These are phyloP conservation scores for Fusarium equiseti DNA, from an alignment of 2,329 filamentous ascomycete genomes.

Conservation along the genomic window DNA sequence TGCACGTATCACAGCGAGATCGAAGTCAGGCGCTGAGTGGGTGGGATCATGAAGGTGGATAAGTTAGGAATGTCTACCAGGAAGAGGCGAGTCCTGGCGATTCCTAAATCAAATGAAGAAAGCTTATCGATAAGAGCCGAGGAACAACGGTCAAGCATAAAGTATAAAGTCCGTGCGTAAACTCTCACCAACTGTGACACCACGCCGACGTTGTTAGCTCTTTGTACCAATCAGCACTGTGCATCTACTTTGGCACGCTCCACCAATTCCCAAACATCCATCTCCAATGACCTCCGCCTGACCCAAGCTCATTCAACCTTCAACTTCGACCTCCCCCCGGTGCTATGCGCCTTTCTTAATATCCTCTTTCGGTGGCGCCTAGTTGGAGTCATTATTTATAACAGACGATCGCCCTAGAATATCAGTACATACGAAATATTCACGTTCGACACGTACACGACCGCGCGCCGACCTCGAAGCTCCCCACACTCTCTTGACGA, in stretches of 20 bases:
- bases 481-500: constrained; percentile 8
- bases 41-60: constrained; percentile 7
- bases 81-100: constrained; percentile 42
- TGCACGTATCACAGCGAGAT: neutral
- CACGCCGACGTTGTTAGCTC: accelerated
- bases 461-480: constrained; percentile 21
- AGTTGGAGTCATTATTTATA: constrained; percentile 27
- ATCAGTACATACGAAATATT: neutral
- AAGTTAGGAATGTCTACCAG: constrained; percentile 15
- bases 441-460: constrained; percentile 25
- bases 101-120: constrained; percentile 34
- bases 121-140: constrained; percentile 43
- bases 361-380: constrained; percentile 31
- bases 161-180: neutral
- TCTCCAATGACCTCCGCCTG: constrained; percentile 41
- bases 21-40: too few relatives aligned
- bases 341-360: constrained; percentile 45
- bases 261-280: constrained; percentile 43
- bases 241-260: constrained; percentile 15
- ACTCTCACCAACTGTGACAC: accelerated
- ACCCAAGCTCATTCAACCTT: constrained; percentile 44
- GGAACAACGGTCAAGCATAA: neutral
- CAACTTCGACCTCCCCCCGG: constrained; percentile 33
- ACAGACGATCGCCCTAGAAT: neutral
- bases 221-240: constrained; percentile 35